These are phyloP conservation scores for Penicillium silybi DNA, from an alignment of 495 filamentous ascomycete species.

Conservation along the genomic window DNA sequence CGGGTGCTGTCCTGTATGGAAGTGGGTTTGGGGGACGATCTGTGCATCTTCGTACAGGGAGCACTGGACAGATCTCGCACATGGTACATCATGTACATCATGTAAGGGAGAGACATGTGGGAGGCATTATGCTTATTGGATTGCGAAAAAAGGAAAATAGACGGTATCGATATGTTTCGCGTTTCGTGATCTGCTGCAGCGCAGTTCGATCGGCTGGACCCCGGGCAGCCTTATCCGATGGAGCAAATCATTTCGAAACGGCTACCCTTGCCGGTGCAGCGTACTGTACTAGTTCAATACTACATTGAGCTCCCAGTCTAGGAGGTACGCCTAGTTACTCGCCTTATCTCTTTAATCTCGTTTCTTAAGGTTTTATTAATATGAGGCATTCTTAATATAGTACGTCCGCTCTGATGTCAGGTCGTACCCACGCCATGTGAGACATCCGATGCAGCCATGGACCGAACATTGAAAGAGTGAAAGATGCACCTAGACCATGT, in stretches of 20 bases:
- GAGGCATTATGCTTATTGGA: neutral
- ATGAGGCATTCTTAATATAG: neutral
- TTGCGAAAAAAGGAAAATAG: neutral
- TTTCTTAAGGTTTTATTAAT: neutral
- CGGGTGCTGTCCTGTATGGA: slow-evolving; percentile 3
- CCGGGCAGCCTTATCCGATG: slow-evolving; percentile 9
- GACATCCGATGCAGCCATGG: slow-evolving; percentile 32
- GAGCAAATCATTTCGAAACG: slow-evolving; percentile 4
- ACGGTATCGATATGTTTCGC: neutral
- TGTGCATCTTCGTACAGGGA: slow-evolving; percentile 2
- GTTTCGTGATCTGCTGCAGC: slow-evolving; percentile 1
- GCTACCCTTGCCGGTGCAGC: slow-evolving; percentile 1
- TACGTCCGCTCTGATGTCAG: neutral
- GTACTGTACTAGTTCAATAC: slow-evolving; percentile 2
- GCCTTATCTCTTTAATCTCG: neutral
- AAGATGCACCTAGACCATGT: neutral
- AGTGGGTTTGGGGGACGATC: slow-evolving; percentile 5
- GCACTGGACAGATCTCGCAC: slow-evolving; percentile 20
- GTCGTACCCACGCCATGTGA: slow-evolving; percentile 27
- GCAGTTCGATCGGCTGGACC: slow-evolving; percentile 7
- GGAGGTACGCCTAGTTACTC: neutral
- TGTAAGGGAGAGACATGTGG: slow-evolving; percentile 22
- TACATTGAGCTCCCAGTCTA: neutral
- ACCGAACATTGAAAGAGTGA: slow-evolving; percentile 12
- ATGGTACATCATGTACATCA: slow-evolving; percentile 21